Conservation (phyloP, 768 basidiomycete species). For the Pulveroboletus frians region DNA sequence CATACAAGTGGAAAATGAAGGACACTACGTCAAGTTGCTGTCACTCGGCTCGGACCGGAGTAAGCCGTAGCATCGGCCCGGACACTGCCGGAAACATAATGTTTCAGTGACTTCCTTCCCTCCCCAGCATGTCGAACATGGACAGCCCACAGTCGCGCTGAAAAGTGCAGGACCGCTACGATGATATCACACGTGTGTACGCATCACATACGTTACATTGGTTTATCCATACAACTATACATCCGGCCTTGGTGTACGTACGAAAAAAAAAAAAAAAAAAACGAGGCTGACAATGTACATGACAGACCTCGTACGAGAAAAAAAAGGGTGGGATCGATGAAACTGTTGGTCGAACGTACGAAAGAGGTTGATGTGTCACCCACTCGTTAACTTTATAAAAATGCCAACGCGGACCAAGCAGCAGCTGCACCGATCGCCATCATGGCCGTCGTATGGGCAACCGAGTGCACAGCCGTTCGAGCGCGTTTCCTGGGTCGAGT, state of each 20-base stretch:
- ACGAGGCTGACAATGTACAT: not conserved
- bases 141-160: no score
- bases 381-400: conserved; percentile 35
- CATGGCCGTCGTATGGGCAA: conserved; percentile 57
- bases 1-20: no score
- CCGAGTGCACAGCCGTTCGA: conserved; percentile 33
- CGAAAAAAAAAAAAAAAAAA: not conserved
- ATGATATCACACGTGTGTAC: not conserved
- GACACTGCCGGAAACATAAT: no score
- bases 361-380: not conserved
- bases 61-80: no score
- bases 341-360: not conserved
- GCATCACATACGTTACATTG: not conserved
- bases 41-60: no score
- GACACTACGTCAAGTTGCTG: no score
- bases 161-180: no score
- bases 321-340: not conserved
- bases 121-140: no score
- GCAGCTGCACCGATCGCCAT: conserved; percentile 64
- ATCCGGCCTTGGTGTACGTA: not conserved
- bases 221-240: not conserved
- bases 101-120: no score
- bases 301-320: conserved; percentile 1
- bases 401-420: conserved; percentile 71
- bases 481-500: conserved; percentile 40